phyloP scores from a whole-genome alignment of 2,329 filamentous ascomycete species.

The Aspergillus terreus region DNA sequence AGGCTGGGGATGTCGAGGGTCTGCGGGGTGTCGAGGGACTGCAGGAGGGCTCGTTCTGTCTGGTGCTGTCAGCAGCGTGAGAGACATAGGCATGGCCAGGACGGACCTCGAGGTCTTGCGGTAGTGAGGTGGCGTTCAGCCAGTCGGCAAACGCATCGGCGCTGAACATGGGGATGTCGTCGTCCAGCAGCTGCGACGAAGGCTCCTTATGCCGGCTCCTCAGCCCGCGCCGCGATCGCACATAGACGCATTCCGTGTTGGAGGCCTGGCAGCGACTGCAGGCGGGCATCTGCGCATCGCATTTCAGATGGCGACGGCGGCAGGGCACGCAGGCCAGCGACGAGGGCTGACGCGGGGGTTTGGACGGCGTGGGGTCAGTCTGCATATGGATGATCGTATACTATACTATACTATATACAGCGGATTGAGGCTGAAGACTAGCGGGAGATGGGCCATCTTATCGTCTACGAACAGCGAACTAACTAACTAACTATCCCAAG shows the following conservation, averaged over 20 bases:
- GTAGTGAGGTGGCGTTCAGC: constrained; percentile 11
- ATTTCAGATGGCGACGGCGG: constrained; percentile 41
- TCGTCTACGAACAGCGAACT: background rate
- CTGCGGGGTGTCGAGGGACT: constrained; percentile 5
- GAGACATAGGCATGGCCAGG: background rate
- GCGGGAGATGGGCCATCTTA: background rate
- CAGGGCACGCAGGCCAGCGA: constrained; percentile 23
- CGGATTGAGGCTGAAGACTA: background rate
- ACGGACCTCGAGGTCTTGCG: constrained; percentile 11
- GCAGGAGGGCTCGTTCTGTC: constrained; percentile 10
- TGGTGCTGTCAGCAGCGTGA: constrained; percentile 1
- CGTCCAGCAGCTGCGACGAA: constrained; percentile 6
- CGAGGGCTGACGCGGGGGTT: constrained; percentile 10
- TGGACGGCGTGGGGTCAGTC: background rate
- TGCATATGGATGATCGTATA: constrained; percentile 1
- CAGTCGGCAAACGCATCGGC: constrained; percentile 12
- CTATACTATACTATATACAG: too few species aligned
- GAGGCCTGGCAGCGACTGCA: constrained; percentile 41
- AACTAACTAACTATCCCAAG: too few species aligned
- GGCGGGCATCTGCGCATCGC: constrained; percentile 41
- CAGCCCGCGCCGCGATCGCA: constrained; percentile 44
- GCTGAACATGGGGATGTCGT: constrained; percentile 8
- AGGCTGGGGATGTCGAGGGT: constrained; percentile 6
- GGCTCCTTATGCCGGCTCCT: constrained; percentile 7
- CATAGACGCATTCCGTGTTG: constrained; percentile 44